Percentiles rank a stretch among this genome's conserved stretches.
These are phyloP conservation scores for Euphorbia celastroides DNA, from an alignment of 441 rosid genomes.

Conservation along the genomic window DNA sequence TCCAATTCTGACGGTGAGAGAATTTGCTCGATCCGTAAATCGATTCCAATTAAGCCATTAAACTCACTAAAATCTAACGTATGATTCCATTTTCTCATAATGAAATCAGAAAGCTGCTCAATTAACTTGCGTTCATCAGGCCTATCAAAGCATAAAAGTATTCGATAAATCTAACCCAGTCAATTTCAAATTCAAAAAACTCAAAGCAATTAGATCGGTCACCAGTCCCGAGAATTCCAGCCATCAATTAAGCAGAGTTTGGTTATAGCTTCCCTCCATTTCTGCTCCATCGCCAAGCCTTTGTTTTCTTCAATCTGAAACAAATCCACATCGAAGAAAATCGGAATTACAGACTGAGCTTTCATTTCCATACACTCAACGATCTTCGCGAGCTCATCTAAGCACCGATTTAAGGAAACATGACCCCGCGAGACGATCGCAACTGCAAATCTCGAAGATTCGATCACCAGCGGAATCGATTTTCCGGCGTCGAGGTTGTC, in stretches of 20 bases:
- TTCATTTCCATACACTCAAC: constrained; percentile 7
- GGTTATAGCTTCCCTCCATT: constrained; percentile 4
- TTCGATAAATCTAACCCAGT: neutral
- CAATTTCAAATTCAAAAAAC: neutral
- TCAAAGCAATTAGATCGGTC: neutral
- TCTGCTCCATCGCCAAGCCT: constrained; percentile 2
- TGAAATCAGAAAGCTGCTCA: constrained; percentile 1
- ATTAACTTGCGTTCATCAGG: constrained; percentile 9
- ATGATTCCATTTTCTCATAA: constrained; percentile 9
- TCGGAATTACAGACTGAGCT: constrained; percentile 8
- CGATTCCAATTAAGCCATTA: constrained; percentile 14
- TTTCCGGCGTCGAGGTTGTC: neutral
- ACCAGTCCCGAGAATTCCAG: constrained; percentile 14
- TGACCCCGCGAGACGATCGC: constrained; percentile 4
- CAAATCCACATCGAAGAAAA: constrained; percentile 11
- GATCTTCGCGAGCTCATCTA: constrained; percentile 16
- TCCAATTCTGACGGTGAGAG: constrained; percentile 1
- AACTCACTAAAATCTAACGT: neutral
- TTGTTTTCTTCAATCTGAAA: neutral
- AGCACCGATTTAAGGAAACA: constrained; percentile 8
- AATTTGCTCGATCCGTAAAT: constrained; percentile 1
- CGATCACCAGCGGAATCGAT: neutral
- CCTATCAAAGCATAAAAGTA: constrained; percentile 2
- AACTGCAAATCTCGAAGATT: constrained; percentile 12
- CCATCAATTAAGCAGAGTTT: constrained; percentile 7